Base-by-base conservation (phyloP, 2,329 filamentous ascomycete species). In the Xylaria sp. region DNA sequence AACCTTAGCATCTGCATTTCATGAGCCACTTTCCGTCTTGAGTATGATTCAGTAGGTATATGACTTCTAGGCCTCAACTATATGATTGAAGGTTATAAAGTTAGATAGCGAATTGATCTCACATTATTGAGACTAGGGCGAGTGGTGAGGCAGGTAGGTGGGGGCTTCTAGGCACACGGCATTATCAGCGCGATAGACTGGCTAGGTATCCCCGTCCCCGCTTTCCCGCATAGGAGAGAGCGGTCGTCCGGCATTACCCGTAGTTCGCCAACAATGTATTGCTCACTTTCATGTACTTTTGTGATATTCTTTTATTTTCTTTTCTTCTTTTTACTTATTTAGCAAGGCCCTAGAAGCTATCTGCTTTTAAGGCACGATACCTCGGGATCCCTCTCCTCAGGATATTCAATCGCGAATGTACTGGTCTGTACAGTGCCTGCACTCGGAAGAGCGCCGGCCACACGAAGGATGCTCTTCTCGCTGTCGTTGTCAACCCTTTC, bases 401-500 rank as follows among this genome's bases (percentile, higher is more conserved):
- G 62, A 54, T 65, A 69, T 57, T 69, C 66, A 18, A 69, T 39
- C 7, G 62, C 58, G n/a, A 69, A 66, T 12, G 62, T 69, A 62
- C 25, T 69, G 4, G 58, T 69, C 39, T 71, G 69, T 25, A 69
- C 34, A 18, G 69, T 69, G 2, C 41, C 62, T 10, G 18, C 39
- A 3, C 8, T 46, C 2, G 69, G 63, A 25, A 66, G 44, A 18
- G 13, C 20, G 18, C 34, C 31, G 23, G 34, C 15, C 5, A 57
- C 65, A 34, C 13, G 6, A 13, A 65, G 57, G 28, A 65, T 70
- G 58, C 62, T 71, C 54, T 66, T 66, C 54, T 55, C 62, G 50
- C 69, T 69, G 9, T 60, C 66, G 20, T 44, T 54, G 41, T 71
- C 61, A 1, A n/a, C 39, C 6, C 6, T 25, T 4, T 48, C 20